These are phyloP conservation scores for Daldinia sp. DNA, from an alignment of 2,329 filamentous ascomycete genomes.

Conservation along the genomic window DNA sequence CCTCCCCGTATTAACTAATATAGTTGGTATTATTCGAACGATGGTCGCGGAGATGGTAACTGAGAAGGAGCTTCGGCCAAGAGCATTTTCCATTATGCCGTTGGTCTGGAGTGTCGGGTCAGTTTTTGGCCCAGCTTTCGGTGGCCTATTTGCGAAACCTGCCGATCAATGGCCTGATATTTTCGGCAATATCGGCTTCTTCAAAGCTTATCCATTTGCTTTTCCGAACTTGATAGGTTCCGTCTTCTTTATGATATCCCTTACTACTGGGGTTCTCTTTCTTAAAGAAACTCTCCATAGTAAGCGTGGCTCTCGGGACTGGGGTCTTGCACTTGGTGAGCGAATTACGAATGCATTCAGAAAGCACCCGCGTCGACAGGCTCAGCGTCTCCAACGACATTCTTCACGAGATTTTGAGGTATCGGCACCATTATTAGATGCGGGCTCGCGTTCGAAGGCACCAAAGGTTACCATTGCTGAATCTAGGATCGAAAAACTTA, in stretches of 20 bases:
- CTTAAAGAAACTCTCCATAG: slow-evolving; percentile 84
- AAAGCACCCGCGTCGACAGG: slow-evolving; percentile 32
- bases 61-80: slow-evolving; percentile 83
- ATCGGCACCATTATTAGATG: slow-evolving; percentile 62
- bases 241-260: slow-evolving; percentile 79
- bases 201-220: slow-evolving; percentile 81
- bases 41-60: slow-evolving; percentile 94
- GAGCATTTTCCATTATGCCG: slow-evolving; percentile 93
- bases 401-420: slow-evolving; percentile 66
- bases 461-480: slow-evolving; percentile 5
- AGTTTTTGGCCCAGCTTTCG: slow-evolving; percentile 87
- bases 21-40: slow-evolving; percentile 88
- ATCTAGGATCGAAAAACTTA: slow-evolving; percentile 35
- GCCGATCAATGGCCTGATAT: slow-evolving; percentile 74
- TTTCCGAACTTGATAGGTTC: slow-evolving; percentile 84
- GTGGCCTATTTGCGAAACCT: slow-evolving; percentile 85
- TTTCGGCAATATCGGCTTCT: slow-evolving; percentile 72
- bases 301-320: slow-evolving; percentile 73
- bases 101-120: slow-evolving; percentile 86
- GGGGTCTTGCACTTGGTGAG: slow-evolving; percentile 77
- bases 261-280: slow-evolving; percentile 78
- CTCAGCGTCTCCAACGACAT: slow-evolving; percentile 50
- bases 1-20: slow-evolving; percentile 32
- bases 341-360: slow-evolving; percentile 61
- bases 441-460: slow-evolving; percentile 40